These are phyloP conservation scores for Hymenoscyphus fructigenus DNA, from an alignment of 2,329 filamentous ascomycete species.

Conservation along the genomic window DNA sequence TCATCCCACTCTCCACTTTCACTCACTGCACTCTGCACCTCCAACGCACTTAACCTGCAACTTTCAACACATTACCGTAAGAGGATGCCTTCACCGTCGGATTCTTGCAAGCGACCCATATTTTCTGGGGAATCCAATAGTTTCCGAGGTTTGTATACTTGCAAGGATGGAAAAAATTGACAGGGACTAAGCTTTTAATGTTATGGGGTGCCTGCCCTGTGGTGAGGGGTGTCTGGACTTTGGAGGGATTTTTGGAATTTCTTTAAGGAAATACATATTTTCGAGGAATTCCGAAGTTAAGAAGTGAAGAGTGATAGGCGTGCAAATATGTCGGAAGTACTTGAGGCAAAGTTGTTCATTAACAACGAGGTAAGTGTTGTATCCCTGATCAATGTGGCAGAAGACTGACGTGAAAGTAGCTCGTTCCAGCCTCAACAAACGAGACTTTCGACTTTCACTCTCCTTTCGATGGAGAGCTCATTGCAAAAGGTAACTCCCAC, in stretches of 20 bases:
- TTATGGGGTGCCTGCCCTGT: not conserved
- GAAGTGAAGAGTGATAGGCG: too few species aligned
- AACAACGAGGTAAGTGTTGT: slow-evolving; percentile 45
- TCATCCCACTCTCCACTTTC: not conserved
- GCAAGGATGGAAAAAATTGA: not conserved
- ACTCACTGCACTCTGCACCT: not conserved
- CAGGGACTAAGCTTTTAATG: not conserved
- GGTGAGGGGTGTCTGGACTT: not conserved
- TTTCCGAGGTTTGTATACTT: not conserved
- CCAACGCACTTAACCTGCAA: not conserved
- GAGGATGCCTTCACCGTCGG: not conserved
- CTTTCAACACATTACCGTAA: not conserved
- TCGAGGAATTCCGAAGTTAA: too few species aligned
- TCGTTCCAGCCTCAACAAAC: slow-evolving; percentile 4
- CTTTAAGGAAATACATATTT: not conserved
- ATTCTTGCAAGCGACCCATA: not conserved
- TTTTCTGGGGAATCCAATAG: not conserved
- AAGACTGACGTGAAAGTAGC: not conserved
- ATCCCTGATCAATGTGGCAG: too few species aligned
- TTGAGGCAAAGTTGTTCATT: slow-evolving; percentile 45
- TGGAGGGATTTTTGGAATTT: not conserved
- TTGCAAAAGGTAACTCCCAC: slow-evolving; percentile 34
- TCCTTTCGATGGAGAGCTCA: slow-evolving; percentile 28
- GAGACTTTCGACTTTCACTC: slow-evolving; percentile 6
- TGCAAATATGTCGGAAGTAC: not conserved